Conservation (phyloP, 2,329 filamentous ascomycete genomes). For the Pseudocercospora eumusae region DNA sequence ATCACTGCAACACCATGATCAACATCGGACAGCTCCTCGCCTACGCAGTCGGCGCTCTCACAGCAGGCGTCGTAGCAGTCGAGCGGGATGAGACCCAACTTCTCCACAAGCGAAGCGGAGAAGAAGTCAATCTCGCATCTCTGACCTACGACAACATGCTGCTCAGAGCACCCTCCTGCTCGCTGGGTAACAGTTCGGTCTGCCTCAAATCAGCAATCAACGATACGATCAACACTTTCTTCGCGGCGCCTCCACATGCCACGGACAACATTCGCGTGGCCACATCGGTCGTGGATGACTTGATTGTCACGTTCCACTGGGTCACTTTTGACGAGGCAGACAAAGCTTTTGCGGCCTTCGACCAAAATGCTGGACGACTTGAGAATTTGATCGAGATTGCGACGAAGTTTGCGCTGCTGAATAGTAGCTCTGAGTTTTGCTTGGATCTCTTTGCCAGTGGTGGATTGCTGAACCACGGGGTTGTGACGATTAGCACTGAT, state of each 20-base stretch:
- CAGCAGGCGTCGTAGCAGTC: background rate
- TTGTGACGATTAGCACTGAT: background rate
- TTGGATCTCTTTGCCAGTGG: background rate
- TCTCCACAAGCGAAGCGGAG: background rate
- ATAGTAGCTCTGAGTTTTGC: background rate
- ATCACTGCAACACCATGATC: background rate
- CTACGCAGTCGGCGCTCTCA: background rate
- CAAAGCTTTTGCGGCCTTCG: background rate
- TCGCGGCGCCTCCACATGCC: background rate
- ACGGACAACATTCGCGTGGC: background rate
- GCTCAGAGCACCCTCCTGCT: background rate
- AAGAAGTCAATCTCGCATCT: background rate
- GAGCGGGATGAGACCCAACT: background rate
- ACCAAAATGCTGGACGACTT: background rate
- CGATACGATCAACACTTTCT: background rate
- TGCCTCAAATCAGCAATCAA: background rate
- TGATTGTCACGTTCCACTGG: background rate
- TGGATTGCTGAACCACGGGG: background rate
- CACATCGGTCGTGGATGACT: background rate
- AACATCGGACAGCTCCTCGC: background rate
- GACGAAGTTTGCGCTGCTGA: background rate
- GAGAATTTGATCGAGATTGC: background rate
- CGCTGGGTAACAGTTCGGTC: background rate
- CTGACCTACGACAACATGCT: background rate
- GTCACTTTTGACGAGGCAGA: background rate